Evolutionary conservation across 2,329 filamentous ascomycete species (phyloP).

Genomic region (Alternaria tenuissima): DNA sequence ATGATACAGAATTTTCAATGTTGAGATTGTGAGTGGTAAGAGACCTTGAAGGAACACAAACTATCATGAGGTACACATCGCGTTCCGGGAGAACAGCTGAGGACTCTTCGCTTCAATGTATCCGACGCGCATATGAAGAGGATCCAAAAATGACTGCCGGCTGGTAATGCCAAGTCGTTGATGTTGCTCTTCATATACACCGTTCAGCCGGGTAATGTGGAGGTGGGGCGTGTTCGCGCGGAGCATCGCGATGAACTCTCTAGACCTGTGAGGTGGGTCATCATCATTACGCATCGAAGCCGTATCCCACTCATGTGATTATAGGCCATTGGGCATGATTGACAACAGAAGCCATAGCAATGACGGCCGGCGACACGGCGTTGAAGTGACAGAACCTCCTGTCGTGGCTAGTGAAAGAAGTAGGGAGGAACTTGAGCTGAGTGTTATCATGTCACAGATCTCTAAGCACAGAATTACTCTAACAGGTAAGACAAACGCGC

Average conservation of each 20-base stretch:
- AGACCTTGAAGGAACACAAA: background rate
- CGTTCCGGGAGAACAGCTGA: background rate
- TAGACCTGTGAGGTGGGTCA: background rate
- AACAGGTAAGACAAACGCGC: background rate
- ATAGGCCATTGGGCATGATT: background rate
- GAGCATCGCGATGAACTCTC: background rate
- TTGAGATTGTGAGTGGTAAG: background rate
- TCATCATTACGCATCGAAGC: background rate
- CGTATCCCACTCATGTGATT: background rate
- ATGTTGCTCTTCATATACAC: slow-evolving; percentile 3
- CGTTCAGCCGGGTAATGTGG: background rate
- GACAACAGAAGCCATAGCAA: background rate
- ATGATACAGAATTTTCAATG: background rate
- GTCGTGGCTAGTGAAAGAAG: too few relatives aligned
- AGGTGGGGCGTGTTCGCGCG: background rate
- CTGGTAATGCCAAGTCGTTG: background rate
- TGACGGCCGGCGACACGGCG: background rate
- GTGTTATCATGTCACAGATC: too few relatives aligned
- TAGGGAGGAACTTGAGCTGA: too few relatives aligned
- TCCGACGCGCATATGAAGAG: background rate
- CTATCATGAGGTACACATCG: background rate
- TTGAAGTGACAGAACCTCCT: too few relatives aligned
- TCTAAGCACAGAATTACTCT: background rate
- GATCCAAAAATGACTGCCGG: background rate
- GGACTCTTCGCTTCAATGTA: background rate